A percentile compares a stretch with the other conserved stretches of the same genome.
phyloP scores from a whole-genome alignment of 768 basidiomycete species.

The Paxillus involutus region DNA sequence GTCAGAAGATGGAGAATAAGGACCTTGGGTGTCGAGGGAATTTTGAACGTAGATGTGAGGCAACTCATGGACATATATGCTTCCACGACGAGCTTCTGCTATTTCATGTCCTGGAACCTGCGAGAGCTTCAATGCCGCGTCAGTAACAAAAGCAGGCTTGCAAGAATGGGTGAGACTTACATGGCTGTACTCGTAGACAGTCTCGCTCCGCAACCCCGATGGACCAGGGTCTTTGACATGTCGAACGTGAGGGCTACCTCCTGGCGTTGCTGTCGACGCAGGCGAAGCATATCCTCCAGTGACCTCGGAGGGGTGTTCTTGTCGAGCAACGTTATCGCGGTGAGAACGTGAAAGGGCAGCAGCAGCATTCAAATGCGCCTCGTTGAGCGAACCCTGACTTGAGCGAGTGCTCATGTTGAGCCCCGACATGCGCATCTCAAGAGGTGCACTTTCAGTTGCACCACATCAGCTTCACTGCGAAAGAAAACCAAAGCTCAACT shows the following conservation, averaged over 20 bases:
- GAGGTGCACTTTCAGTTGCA: constrained; percentile 27
- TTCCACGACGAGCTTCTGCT: constrained; percentile 22
- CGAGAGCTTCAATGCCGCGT: constrained; percentile 10
- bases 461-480: constrained; percentile 26
- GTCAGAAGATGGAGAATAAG: constrained; percentile 20
- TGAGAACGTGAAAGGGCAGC: constrained; percentile 16
- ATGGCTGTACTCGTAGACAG: constrained; percentile 25
- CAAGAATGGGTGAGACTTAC: constrained; percentile 13
- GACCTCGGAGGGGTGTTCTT: constrained; percentile 19
- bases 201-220: constrained; percentile 23
- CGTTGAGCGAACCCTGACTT: constrained; percentile 32
- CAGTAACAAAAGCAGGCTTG: background rate
- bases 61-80: constrained; percentile 22
- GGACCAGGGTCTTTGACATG: constrained; percentile 22
- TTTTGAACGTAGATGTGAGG: constrained; percentile 24
- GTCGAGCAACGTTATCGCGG: constrained; percentile 25
- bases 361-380: constrained; percentile 23
- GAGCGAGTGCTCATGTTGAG: constrained; percentile 32
- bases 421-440: constrained; percentile 30
- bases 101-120: constrained; percentile 26
- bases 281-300: constrained; percentile 42
- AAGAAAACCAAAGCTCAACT: constrained; percentile 8
- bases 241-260: constrained; percentile 32
- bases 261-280: constrained; percentile 44
- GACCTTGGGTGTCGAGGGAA: constrained; percentile 10